These are phyloP conservation scores for Amorphotheca resinae DNA, from an alignment of 495 filamentous ascomycete species.

Conservation along the genomic window DNA sequence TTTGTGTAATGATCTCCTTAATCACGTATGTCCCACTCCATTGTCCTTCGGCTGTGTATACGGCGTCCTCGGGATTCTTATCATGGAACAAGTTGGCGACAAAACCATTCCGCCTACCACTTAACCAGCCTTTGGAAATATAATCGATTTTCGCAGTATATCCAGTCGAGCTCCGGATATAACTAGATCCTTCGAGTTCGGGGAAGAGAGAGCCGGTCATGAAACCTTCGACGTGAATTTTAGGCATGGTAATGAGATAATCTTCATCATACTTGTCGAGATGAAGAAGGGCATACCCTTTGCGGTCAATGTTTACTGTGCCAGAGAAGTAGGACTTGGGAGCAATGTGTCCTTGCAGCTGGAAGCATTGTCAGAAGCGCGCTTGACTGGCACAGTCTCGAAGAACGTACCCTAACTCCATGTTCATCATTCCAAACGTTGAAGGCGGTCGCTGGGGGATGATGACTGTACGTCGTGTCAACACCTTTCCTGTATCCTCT, in stretches of 20 bases:
- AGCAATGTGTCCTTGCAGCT: constrained; percentile 92
- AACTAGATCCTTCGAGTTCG: constrained; percentile 71
- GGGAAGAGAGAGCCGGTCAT: constrained; percentile 86
- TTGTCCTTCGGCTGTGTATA: constrained; percentile 81
- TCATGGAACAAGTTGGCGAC: constrained; percentile 52
- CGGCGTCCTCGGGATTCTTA: constrained; percentile 47
- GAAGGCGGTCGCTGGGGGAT: constrained; percentile 95
- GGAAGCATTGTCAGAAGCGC: constrained; percentile 14
- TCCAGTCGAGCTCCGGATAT: constrained; percentile 74
- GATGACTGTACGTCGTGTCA: too few species aligned
- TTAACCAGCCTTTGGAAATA: constrained; percentile 83
- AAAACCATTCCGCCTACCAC: constrained; percentile 91
- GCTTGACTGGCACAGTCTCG: neutral
- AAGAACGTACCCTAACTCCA: constrained; percentile 38
- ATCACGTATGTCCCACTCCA: constrained; percentile 83
- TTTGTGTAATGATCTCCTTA: constrained; percentile 52
- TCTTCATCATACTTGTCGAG: constrained; percentile 56
- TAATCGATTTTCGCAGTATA: constrained; percentile 91
- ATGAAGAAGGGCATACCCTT: constrained; percentile 82
- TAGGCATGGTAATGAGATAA: constrained; percentile 85
- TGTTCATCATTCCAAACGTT: constrained; percentile 76
- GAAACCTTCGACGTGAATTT: constrained; percentile 86
- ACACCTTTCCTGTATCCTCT: constrained; percentile 23
- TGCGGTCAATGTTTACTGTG: constrained; percentile 91
- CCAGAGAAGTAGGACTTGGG: constrained; percentile 90